Base-by-base conservation (phyloP, 768 basidiomycete genomes). In the Pleurotus pulmonarius region DNA sequence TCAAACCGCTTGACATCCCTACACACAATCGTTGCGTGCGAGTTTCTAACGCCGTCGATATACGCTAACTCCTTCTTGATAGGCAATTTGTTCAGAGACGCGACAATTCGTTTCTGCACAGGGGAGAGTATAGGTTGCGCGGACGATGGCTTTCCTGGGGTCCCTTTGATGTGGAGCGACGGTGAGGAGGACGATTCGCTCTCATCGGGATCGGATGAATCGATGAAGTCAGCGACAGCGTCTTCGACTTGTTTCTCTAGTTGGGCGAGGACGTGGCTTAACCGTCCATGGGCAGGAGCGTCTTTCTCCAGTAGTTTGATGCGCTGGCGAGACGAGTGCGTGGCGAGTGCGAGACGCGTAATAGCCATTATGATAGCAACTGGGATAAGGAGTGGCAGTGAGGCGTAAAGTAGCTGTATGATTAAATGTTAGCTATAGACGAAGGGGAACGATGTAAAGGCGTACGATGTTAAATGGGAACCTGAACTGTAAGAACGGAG, bases 391-490 rank as follows among this genome's bases (percentile, higher is more conserved):
- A 93, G 43, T 0, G 92, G 92, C 8, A 91, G 69, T 15, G 82
- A 56, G 1, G 73, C 55, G 60, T 83, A 83, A 3, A 87, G 48
- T 11, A 82, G 55, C 86, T 88, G 59, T 11, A 29, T 22, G 41
- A 3, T 9, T 40, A 43, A 55, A 26, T 40, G 24, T 48, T 9
- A 49, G 55, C 60, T 12, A 57, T 38, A 37, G 48, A 26, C 38
- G 4, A 22, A 44, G 12, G 57, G 37, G 51, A 13, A 53, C 26
- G 37, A 12, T 18, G 25, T 5, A 52, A 40, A 44, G 6, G 70
- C 86, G 56, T 61, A 93, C 87, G 15, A 92, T 51, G 64, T 92
- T 94, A 53, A 83, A 69, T 2, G 91, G 92, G 59, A 90, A 90
- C 1, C 69, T 66, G 38, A 80, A 72, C 58, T 84, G 82, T 0